phyloP scores from a whole-genome alignment of 345 rosid genomes.

The Turnera subulata region DNA sequence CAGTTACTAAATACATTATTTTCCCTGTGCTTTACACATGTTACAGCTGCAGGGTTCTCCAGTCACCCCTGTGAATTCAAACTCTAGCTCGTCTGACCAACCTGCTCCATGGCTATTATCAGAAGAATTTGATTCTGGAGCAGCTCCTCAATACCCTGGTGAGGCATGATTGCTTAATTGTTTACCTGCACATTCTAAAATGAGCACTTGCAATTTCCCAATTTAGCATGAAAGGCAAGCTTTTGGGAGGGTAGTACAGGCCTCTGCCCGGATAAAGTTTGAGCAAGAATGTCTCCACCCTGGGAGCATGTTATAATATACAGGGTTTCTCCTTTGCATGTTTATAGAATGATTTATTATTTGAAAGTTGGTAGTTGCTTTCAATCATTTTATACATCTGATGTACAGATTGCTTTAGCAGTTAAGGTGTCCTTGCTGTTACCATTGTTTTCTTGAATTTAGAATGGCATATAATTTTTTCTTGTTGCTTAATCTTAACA shows the following conservation, averaged over 20 bases:
- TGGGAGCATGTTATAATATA: too few species aligned
- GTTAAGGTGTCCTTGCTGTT: not conserved
- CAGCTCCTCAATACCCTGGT: slow-evolving; percentile 35
- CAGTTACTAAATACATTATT: not conserved
- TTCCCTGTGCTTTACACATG: slow-evolving; percentile 5
- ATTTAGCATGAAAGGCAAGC: not conserved
- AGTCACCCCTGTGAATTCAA: slow-evolving; percentile 70
- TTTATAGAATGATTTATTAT: too few species aligned
- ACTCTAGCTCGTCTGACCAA: slow-evolving; percentile 75
- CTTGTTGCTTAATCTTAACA: slow-evolving; percentile 34
- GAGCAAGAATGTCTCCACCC: too few species aligned
- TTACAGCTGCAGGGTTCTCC: slow-evolving; percentile 64
- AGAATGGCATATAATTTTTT: slow-evolving; percentile 11
- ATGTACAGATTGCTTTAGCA: not conserved
- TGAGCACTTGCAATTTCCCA: slow-evolving; percentile 2
- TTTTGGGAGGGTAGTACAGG: too few species aligned
- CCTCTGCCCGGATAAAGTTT: too few species aligned
- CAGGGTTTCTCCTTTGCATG: too few species aligned
- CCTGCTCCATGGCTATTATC: slow-evolving; percentile 44
- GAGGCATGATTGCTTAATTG: slow-evolving; percentile 31
- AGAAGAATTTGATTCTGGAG: slow-evolving; percentile 64
- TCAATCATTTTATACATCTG: not conserved
- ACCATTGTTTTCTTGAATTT: not conserved
- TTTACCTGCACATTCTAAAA: slow-evolving; percentile 11
- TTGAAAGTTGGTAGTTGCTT: not conserved